Evolutionary conservation across 2,329 filamentous ascomycete species (phyloP).

Genomic region (Arthroderma sp.): DNA sequence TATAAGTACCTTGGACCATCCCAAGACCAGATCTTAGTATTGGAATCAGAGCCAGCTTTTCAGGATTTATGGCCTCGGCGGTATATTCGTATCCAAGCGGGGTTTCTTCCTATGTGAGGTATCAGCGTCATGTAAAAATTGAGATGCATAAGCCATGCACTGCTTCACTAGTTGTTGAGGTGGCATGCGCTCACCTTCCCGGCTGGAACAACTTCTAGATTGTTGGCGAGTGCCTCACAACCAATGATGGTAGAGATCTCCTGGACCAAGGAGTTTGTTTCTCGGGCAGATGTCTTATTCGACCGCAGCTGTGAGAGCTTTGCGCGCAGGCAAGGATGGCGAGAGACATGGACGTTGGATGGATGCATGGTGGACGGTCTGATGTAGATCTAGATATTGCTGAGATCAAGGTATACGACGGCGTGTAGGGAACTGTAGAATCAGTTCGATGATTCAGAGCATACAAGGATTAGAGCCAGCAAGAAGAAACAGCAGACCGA

Average conservation of each 20-base stretch:
- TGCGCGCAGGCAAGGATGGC: conserved; percentile 70
- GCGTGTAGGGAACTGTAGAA: too few species aligned
- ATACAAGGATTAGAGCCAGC: too few species aligned
- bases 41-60: conserved; percentile 66
- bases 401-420: too few species aligned
- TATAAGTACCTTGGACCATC: conserved; percentile 64
- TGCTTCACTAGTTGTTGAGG: background rate
- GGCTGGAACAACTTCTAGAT: conserved; percentile 44
- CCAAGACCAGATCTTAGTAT: conserved; percentile 84
- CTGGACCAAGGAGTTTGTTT: conserved; percentile 70
- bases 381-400: background rate
- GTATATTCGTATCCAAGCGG: conserved; percentile 67
- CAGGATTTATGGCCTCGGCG: conserved; percentile 49
- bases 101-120: conserved; percentile 46
- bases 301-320: conserved; percentile 87
- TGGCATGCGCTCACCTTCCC: conserved; percentile 46
- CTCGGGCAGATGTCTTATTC: conserved; percentile 51
- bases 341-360: conserved; percentile 58
- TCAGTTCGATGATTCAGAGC: too few species aligned
- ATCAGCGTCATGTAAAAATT: background rate
- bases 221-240: conserved; percentile 61
- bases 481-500: background rate
- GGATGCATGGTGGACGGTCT: conserved; percentile 25
- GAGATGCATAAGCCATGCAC: conserved; percentile 3
- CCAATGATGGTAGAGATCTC: conserved; percentile 75